Base-by-base conservation (phyloP, 495 filamentous ascomycete species). In the Talaromyces ruber region DNA sequence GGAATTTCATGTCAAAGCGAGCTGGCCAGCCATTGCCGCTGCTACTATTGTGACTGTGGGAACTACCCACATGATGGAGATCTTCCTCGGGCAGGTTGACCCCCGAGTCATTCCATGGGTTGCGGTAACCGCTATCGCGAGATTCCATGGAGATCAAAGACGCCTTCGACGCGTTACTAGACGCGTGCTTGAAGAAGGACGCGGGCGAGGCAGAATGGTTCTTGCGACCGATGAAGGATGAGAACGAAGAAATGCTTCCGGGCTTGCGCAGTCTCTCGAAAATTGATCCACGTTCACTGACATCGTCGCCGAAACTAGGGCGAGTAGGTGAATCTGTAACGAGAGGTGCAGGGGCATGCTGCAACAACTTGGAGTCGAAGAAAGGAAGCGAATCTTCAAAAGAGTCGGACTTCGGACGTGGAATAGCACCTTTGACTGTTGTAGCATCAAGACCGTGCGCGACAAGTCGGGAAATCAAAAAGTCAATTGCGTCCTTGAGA, bases 351-450 rank as follows among this genome's bases (percentile, higher is more conserved):
- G 91, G 91, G 9, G 91, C 91, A 68, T 93, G 89, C 72, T 98
- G 95, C 34, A 99, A 81, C 32, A 99, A 77, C 76, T 97, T 97
- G 0, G 92, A 94, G 72, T 97, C 88, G 73, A 99, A 99, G 79
- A 91, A 97, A 26, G 91, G 93, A 30, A 97, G 82, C 45, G 91
- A 93, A 63, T 98, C 95, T 68, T 98, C 94, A 69, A 98, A 99
- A 1, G 94, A 96, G 74, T 99, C 94, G 4, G 94, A 97, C 79
- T 98, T 97, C 57, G 94, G 95, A 52, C 93, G 88, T 0, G 93
- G 92, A 64, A 98, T 93, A 14, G 91, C 87, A 57, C 95, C 94
- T 72, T 94, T 96, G 65, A 99, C 86, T 24, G 90, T 85, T 51
- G 83, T 90, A 3, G 88, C 86, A 64, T 96, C 90, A 34, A 97